Evolutionary conservation across 2,329 filamentous ascomycete species (phyloP), one percentile per base, ranked within the genome.

Genomic region (Fusarium compactum): DNA sequence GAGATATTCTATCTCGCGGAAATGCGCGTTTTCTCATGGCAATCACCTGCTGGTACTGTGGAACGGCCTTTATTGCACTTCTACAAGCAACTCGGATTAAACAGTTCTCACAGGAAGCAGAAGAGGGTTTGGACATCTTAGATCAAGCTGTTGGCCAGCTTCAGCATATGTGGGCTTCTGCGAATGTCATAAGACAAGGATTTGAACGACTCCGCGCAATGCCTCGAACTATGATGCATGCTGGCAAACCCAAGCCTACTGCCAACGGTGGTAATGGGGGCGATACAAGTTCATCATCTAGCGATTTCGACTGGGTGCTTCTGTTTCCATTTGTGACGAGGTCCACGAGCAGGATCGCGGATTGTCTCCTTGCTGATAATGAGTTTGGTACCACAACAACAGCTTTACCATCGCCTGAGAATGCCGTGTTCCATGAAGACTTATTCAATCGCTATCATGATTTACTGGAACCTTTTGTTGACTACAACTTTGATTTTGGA

Each of bases 11-110:
- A 1, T 76, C 77, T 2, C 76, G 82, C 0, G 82, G 82, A 0
- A 76, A 80, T 30, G 77, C 78, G 0, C 71, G 81, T 1, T 84
- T 82, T 45, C 76, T 84, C 2, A 82, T 81, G 77, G 80, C 80
- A 2, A 83, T 83, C 11, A 80, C 80, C 0, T 81, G 80, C 40
- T 84, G 82, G 82, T 82, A 84, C 48, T 75, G 76, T n/a, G 79
- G 79, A 0, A 81, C 80, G 2, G 81, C 82, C 0, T 80, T 83
- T 25, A 78, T 83, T 16, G 79, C 82, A 0, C 69, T 84, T 1
- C 63, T 83, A 0, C 80, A 83, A 46, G 81, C 80, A 3, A 71
- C 57, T 14, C 56, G 71, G 2, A 73, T 73, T 18, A 48, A 59
- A 2, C 71, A 73, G 7, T 65, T 73, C 14, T 55, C 65, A 0